Percentiles rank a stretch among this genome's conserved stretches.
Evolutionary conservation across 75 land plant genomes (phyloP).

Genomic region (Azolla pinnata): DNA sequence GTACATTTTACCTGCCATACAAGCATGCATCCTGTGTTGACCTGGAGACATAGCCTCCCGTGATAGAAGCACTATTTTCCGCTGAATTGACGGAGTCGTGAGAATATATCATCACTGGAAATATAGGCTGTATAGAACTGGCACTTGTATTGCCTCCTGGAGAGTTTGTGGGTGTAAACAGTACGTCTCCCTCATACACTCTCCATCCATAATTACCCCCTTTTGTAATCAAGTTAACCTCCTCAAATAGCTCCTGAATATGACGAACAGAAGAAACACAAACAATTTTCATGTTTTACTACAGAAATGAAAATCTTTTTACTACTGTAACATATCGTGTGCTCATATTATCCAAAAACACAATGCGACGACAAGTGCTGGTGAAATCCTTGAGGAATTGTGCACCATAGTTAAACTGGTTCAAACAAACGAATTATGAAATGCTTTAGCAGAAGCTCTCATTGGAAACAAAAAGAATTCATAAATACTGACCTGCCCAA

Average conservation of each 20-base stretch:
- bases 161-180: constrained; percentile 21
- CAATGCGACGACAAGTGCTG: no score
- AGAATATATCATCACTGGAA: constrained; percentile 60
- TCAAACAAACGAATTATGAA: no score
- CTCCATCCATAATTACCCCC: constrained; percentile 99
- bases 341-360: no score
- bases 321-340: no score
- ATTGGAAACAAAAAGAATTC: no score
- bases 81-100: constrained; percentile 43
- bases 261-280: not conserved
- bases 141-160: constrained; percentile 58
- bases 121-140: constrained; percentile 46
- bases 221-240: constrained; percentile 75
- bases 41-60: constrained; percentile 78
- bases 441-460: no score
- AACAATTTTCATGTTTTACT: not conserved
- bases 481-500: constrained; percentile 99
- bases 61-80: constrained; percentile 52
- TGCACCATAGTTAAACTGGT: no score
- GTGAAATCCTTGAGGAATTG: no score
- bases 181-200: constrained; percentile 58
- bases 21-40: constrained; percentile 76
- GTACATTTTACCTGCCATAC: constrained; percentile 91
- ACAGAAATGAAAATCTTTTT: not conserved
- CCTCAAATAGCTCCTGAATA: constrained; percentile 64